These are phyloP conservation scores for Ettlia oleoabundans DNA, from an alignment of 139 green algal species.

Conservation along the genomic window DNA sequence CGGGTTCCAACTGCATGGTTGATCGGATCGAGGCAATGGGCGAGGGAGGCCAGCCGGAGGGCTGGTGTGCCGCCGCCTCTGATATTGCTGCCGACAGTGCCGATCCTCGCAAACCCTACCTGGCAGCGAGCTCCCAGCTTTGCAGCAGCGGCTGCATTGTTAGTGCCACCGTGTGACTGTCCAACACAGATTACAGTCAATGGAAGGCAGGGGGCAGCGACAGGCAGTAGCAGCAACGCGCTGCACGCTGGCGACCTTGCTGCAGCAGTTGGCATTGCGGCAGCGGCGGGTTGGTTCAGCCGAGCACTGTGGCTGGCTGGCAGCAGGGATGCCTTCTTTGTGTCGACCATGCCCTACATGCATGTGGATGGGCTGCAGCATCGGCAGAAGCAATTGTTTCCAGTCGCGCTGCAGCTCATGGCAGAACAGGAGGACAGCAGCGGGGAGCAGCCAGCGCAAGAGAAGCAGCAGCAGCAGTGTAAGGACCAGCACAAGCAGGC, in stretches of 20 bases:
- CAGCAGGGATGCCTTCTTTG: neutral
- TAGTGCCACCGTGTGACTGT: neutral
- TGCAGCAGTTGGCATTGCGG: neutral
- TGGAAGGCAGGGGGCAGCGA: too few species aligned
- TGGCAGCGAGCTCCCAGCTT: constrained; percentile 13
- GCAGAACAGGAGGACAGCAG: neutral
- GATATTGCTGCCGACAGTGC: constrained; percentile 2
- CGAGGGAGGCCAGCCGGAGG: neutral
- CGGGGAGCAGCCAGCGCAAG: neutral
- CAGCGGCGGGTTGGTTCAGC: neutral
- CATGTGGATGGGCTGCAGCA: neutral
- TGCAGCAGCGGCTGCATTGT: constrained; percentile 13
- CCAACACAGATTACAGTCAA: too few species aligned
- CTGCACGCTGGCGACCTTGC: neutral
- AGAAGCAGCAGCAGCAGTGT: neutral
- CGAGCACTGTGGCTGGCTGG: constrained; percentile 2
- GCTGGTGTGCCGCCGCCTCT: neutral
- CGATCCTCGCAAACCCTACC: neutral
- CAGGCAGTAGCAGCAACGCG: neutral
- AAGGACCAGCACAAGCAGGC: neutral
- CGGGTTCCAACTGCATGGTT: neutral
- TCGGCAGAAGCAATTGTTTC: constrained; percentile 18
- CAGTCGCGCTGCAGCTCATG: neutral
- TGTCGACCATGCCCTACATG: neutral
- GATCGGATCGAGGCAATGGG: neutral